Percentiles rank a stretch among this genome's conserved stretches.
phyloP scores from a whole-genome alignment of 192 early-diverging fungal genomes.

The Endogone sp. region DNA sequence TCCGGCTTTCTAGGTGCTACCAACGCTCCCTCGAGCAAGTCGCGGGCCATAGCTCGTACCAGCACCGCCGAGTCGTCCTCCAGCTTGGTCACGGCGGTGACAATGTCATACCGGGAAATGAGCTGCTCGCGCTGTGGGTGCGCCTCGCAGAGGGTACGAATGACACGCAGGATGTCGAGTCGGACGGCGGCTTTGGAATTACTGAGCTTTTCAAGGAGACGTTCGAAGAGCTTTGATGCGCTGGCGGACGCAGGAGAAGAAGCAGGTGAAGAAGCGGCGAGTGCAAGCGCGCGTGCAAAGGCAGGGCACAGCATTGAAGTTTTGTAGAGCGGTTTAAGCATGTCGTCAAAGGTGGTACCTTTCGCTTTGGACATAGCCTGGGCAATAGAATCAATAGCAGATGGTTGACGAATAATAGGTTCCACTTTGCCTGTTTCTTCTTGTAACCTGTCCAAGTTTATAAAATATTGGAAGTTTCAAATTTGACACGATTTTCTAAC shows the following conservation, averaged over 20 bases:
- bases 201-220: constrained; percentile 25
- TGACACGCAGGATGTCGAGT: constrained; percentile 42
- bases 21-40: constrained; percentile 17
- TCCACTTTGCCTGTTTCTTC: constrained; percentile 37
- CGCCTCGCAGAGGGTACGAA: constrained; percentile 40
- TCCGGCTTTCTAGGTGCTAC: too few species aligned
- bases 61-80: constrained; percentile 38
- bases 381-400: constrained; percentile 31
- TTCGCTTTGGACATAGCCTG: constrained; percentile 40
- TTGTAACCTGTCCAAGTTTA: constrained; percentile 20
- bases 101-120: constrained; percentile 26
- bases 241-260: background rate
- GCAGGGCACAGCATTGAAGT: constrained; percentile 37
- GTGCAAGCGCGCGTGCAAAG: constrained; percentile 29
- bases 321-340: constrained; percentile 47
- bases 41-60: constrained; percentile 44
- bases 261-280: constrained; percentile 1
- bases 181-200: constrained; percentile 48
- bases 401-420: constrained; percentile 24
- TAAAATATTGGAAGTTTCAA: background rate
- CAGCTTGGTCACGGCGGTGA: constrained; percentile 25
- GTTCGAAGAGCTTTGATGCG: constrained; percentile 20
- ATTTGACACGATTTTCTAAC: too few species aligned
- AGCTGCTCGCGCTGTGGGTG: constrained; percentile 30
- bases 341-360: constrained; percentile 49